Evolutionary conservation across 768 basidiomycete species (phyloP).

Genomic region (Galerina marginata): DNA sequence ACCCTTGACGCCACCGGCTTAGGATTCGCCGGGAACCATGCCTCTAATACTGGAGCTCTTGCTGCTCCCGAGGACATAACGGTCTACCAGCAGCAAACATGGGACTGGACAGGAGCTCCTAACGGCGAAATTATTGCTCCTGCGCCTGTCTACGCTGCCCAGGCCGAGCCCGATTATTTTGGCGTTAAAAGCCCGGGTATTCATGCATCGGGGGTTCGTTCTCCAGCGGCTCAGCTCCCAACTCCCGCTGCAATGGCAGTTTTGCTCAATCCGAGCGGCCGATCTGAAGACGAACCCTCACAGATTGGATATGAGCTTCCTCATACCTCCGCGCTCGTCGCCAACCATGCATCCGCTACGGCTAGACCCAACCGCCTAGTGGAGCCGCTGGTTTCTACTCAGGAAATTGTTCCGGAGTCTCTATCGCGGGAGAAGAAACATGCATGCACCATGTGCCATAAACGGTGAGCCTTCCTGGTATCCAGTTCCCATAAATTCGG

Average conservation of each 20-base stretch:
- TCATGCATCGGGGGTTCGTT: constrained; percentile 31
- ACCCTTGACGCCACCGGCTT: constrained; percentile 49
- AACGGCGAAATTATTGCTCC: constrained; percentile 38
- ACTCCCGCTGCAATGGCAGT: constrained; percentile 55
- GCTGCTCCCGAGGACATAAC: constrained; percentile 47
- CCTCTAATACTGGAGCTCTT: constrained; percentile 27
- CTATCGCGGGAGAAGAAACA: constrained; percentile 73
- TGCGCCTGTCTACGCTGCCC: constrained; percentile 33
- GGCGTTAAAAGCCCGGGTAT: constrained; percentile 29
- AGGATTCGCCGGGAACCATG: constrained; percentile 44
- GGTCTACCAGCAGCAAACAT: constrained; percentile 37
- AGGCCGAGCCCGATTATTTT: constrained; percentile 30
- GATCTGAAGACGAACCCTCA: constrained; percentile 33
- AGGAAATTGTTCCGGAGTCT: constrained; percentile 32
- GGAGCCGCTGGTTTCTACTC: constrained; percentile 26
- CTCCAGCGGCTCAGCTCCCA: constrained; percentile 46
- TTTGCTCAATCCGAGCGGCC: constrained; percentile 43
- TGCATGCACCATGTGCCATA: constrained; percentile 84
- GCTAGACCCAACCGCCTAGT: constrained; percentile 25
- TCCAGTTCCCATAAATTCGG: constrained; percentile 24
- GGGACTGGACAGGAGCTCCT: constrained; percentile 30
- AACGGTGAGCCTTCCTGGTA: constrained; percentile 52
- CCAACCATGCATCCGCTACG: constrained; percentile 21
- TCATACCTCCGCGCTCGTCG: constrained; percentile 23
- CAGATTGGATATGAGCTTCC: constrained; percentile 29